These are phyloP conservation scores for Podaxis rugospora DNA, from an alignment of 768 basidiomycete genomes.

Conservation along the genomic window DNA sequence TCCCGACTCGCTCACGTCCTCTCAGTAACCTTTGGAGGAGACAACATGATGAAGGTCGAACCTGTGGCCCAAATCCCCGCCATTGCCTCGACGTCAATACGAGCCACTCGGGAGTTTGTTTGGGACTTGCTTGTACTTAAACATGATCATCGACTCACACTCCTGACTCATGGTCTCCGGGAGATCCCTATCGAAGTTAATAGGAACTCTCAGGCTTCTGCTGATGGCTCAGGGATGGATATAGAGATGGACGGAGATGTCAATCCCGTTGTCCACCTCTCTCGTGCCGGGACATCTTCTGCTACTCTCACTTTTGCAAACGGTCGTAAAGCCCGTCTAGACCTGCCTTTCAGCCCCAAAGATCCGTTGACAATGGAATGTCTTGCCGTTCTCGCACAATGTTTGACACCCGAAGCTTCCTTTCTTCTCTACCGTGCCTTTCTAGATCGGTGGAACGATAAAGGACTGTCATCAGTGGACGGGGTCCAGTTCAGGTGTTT, in stretches of 20 bases:
- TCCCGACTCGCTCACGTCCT: constrained; percentile 43
- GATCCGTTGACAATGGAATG: constrained; percentile 54
- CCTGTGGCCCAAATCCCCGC: constrained; percentile 36
- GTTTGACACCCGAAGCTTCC: constrained; percentile 50
- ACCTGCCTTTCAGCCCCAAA: constrained; percentile 52
- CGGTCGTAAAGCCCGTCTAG: constrained; percentile 39
- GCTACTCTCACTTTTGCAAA: constrained; percentile 52
- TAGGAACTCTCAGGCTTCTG: not conserved
- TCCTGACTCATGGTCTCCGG: constrained; percentile 58
- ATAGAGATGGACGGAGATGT: constrained; percentile 20
- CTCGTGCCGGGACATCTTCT: constrained; percentile 45
- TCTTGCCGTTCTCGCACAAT: constrained; percentile 58
- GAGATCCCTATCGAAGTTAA: constrained; percentile 35
- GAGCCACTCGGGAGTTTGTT: constrained; percentile 57
- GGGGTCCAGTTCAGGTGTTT: constrained; percentile 58
- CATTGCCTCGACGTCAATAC: constrained; percentile 51
- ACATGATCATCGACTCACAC: constrained; percentile 44
- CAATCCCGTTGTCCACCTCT: constrained; percentile 36
- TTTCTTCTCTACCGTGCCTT: constrained; percentile 55
- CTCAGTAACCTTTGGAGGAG: constrained; percentile 37
- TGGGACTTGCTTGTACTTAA: constrained; percentile 69
- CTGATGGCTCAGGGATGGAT: constrained; percentile 13
- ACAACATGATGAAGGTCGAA: constrained; percentile 36
- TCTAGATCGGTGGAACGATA: constrained; percentile 51
- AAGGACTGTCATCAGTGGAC: constrained; percentile 35